Percentiles rank a stretch among this genome's conserved stretches.
Conservation (phyloP, 2,329 filamentous ascomycete species). For the Scleromitrula shiraiana region DNA sequence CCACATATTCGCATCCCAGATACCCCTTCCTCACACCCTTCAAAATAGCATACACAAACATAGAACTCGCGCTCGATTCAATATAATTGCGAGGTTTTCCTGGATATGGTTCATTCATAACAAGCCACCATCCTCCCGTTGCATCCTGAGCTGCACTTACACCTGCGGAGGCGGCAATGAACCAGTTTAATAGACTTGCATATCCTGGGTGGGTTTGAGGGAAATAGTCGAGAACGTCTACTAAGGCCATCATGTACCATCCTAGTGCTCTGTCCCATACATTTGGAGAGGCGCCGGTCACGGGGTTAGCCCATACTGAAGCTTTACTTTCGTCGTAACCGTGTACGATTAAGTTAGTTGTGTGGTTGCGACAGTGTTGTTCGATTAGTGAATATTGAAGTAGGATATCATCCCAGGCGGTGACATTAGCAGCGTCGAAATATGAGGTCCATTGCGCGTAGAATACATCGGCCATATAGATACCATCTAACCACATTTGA, state of each 20-base stretch:
- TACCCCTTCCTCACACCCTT: constrained; percentile 4
- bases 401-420: constrained; percentile 26
- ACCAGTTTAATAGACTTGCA: not conserved
- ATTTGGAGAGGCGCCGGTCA: constrained; percentile 32
- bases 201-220: constrained; percentile 14
- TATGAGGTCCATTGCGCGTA: constrained; percentile 20
- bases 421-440: constrained; percentile 22
- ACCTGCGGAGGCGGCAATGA: not conserved
- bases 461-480: constrained; percentile 38
- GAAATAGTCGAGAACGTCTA: constrained; percentile 31
- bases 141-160: constrained; percentile 1
- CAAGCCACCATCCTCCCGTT: constrained; percentile 4
- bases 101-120: constrained; percentile 6
- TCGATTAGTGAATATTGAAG: constrained; percentile 24
- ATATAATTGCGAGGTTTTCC: constrained; percentile 5
- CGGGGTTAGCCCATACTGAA: constrained; percentile 31
- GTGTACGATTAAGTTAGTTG: constrained; percentile 28
- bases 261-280: constrained; percentile 34
- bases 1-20: constrained; percentile 9
- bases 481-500: constrained; percentile 49
- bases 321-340: constrained; percentile 31
- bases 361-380: constrained; percentile 17
- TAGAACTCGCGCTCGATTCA: not conserved
- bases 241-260: constrained; percentile 33
- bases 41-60: constrained; percentile 4